phyloP scores from a whole-genome alignment of 2,329 filamentous ascomycete genomes.

The Triangularia verruculosa region DNA sequence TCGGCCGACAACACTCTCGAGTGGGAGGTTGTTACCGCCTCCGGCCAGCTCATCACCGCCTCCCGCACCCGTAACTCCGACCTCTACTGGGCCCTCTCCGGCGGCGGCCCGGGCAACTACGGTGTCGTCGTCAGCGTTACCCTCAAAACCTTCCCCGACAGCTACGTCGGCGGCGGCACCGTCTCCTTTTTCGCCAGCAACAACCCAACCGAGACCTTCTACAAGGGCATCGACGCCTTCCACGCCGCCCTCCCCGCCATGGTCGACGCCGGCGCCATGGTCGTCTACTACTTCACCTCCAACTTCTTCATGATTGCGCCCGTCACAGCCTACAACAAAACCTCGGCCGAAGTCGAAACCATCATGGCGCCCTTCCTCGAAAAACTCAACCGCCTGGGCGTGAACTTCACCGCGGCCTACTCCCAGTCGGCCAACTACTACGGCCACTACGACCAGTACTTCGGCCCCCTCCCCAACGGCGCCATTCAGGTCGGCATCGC shows the following conservation, averaged over 20 bases:
- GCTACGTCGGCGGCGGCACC: slow-evolving; percentile 21
- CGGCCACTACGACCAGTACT: slow-evolving; percentile 43
- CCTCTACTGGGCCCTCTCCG: slow-evolving; percentile 49
- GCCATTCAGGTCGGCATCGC: slow-evolving; percentile 49
- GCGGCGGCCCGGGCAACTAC: slow-evolving; percentile 40
- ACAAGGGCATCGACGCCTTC: slow-evolving; percentile 42
- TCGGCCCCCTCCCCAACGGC: slow-evolving; percentile 42
- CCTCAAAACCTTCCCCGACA: slow-evolving; percentile 28
- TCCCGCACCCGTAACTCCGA: slow-evolving; percentile 42
- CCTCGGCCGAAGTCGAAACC: slow-evolving; percentile 38
- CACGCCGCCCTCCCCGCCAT: slow-evolving; percentile 47
- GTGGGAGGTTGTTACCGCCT: slow-evolving; percentile 46
- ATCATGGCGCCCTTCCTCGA: slow-evolving; percentile 47
- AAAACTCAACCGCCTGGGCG: slow-evolving; percentile 37
- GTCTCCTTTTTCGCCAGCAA: slow-evolving; percentile 38
- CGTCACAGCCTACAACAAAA: slow-evolving; percentile 47
- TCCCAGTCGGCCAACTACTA: slow-evolving; percentile 34
- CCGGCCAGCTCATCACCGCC: slow-evolving; percentile 41
- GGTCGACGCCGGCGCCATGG: slow-evolving; percentile 45
- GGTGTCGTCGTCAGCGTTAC: slow-evolving; percentile 33
- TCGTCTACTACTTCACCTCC: slow-evolving; percentile 39
- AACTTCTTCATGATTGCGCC: slow-evolving; percentile 45
- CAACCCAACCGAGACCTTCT: slow-evolving; percentile 51
- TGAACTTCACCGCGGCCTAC: slow-evolving; percentile 27
- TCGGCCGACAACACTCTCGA: slow-evolving; percentile 48